These are phyloP conservation scores for Colletotrichum coccodes DNA, from an alignment of 2,329 filamentous ascomycete genomes.

Conservation along the genomic window DNA sequence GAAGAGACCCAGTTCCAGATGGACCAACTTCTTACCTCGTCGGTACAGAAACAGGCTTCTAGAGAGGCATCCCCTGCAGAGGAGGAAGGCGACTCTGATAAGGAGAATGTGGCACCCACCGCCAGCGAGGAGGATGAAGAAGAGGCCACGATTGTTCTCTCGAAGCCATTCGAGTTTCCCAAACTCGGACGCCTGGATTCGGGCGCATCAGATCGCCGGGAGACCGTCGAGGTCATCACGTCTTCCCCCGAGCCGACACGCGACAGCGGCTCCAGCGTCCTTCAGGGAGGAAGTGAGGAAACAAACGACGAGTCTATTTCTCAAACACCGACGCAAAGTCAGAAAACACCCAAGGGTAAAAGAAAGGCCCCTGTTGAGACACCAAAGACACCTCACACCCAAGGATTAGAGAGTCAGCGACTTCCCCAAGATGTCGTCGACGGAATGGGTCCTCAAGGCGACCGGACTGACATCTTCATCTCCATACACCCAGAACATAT, in stretches of 20 bases:
- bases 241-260: conserved; percentile 22
- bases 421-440: conserved; percentile 61
- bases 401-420: conserved; percentile 59
- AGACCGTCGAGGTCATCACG: conserved; percentile 28
- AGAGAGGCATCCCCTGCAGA: conserved; percentile 16
- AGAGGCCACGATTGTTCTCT: conserved; percentile 20
- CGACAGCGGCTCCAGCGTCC: conserved; percentile 5
- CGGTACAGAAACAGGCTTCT: conserved; percentile 20
- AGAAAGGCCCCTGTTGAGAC: conserved; percentile 20
- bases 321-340: conserved; percentile 22
- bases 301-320: conserved; percentile 16
- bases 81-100: conserved; percentile 29
- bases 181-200: background rate
- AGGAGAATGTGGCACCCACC: conserved; percentile 27
- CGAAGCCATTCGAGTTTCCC: conserved; percentile 17
- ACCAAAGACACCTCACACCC: conserved; percentile 42
- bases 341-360: conserved; percentile 2
- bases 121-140: conserved; percentile 19
- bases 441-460: conserved; percentile 57
- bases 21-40: conserved; percentile 28
- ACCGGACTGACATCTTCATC: conserved; percentile 64
- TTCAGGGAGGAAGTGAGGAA: background rate
- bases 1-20: conserved; percentile 33
- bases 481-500: conserved; percentile 59
- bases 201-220: conserved; percentile 8